Conservation (phyloP, 2,329 filamentous ascomycete genomes). For the Fusarium mexicanum region DNA sequence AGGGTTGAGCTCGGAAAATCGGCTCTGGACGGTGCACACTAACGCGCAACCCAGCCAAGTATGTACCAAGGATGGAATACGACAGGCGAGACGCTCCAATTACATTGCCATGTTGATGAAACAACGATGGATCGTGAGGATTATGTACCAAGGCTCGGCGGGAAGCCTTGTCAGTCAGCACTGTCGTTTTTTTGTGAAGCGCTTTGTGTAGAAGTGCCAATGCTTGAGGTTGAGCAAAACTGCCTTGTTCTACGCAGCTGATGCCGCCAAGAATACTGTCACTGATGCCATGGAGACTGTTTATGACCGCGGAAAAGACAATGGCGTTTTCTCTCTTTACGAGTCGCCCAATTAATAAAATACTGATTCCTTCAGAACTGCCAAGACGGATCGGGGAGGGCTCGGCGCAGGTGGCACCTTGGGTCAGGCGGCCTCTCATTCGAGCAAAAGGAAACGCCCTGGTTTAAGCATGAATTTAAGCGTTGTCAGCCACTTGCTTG, state of each 20-base stretch:
- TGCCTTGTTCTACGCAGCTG: background rate
- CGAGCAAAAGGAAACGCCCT: slow-evolving; percentile 39
- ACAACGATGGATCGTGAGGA: background rate
- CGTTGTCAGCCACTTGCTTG: slow-evolving; percentile 59
- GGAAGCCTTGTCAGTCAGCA: slow-evolving; percentile 1
- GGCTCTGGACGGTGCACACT: slow-evolving; percentile 24
- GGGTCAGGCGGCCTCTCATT: slow-evolving; percentile 37
- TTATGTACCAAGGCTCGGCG: background rate
- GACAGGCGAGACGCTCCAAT: slow-evolving; percentile 13
- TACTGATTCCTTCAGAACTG: slow-evolving; percentile 13
- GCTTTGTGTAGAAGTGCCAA: slow-evolving; percentile 3
- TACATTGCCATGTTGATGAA: background rate
- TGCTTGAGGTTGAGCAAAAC: background rate
- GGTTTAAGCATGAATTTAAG: slow-evolving; percentile 63
- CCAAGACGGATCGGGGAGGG: slow-evolving; percentile 32
- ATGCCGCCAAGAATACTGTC: background rate
- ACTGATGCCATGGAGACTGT: background rate
- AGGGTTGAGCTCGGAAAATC: slow-evolving; percentile 29
- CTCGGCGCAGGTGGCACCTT: slow-evolving; percentile 27
- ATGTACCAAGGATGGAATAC: slow-evolving; percentile 4
- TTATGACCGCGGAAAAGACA: slow-evolving; percentile 12
- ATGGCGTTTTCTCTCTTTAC: slow-evolving; percentile 2
- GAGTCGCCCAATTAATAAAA: slow-evolving; percentile 14
- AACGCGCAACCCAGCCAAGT: slow-evolving; percentile 9
- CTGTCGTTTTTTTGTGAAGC: background rate